A percentile compares a stretch with the other conserved stretches of the same genome.
phyloP scores from a whole-genome alignment of 73 alveolate species.

The Tetrahymena malaccensis region DNA sequence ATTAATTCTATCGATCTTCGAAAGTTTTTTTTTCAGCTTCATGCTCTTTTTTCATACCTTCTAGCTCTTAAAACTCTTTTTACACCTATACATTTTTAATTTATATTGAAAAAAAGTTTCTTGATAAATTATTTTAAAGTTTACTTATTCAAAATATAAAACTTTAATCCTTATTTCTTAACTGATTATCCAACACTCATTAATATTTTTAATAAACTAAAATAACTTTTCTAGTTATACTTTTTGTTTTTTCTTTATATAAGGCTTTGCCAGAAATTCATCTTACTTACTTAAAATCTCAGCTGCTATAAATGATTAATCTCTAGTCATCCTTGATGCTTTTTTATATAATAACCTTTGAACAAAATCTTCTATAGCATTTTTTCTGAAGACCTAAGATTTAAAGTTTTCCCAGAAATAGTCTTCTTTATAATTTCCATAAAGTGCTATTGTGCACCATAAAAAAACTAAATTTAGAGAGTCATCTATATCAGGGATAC shows the following conservation, averaged over 20 bases:
- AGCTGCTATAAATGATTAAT: background rate
- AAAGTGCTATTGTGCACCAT: background rate
- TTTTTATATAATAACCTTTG: background rate
- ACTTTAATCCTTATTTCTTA: background rate
- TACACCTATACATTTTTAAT: background rate
- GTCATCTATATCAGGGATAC: background rate
- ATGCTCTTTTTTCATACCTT: background rate
- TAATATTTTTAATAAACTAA: background rate
- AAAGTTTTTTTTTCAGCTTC: background rate
- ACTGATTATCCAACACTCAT: background rate
- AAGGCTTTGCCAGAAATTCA: background rate
- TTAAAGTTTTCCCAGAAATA: background rate
- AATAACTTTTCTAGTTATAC: background rate
- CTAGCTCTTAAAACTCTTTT: background rate
- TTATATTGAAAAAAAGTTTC: no score
- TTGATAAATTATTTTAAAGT: no score
- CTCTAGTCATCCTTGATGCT: background rate
- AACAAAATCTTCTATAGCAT: background rate
- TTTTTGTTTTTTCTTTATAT: background rate
- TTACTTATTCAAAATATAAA: background rate
- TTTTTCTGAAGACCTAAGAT: background rate
- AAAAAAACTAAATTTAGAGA: background rate
- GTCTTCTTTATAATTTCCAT: background rate
- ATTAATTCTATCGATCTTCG: background rate
- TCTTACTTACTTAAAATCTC: background rate